phyloP scores from a whole-genome alignment of 345 rosid genomes.

The Carallia pectinifolia region DNA sequence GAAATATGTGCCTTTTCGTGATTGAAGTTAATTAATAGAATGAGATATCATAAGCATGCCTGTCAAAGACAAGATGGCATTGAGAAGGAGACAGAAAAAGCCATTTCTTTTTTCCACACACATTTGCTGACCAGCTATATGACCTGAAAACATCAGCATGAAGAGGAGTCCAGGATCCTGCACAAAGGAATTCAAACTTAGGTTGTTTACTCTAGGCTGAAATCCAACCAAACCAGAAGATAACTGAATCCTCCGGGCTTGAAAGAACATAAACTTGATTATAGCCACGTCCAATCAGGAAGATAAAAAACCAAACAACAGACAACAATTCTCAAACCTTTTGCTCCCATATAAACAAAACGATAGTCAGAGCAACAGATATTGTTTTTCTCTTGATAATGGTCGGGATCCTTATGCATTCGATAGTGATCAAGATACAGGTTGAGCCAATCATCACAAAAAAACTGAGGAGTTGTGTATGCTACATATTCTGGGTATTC shows the following conservation, averaged over 20 bases:
- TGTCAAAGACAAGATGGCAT: slow-evolving; percentile 69
- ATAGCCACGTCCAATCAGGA: slow-evolving; percentile 9
- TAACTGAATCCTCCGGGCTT: not conserved
- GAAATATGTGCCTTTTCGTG: not conserved
- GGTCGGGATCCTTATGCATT: slow-evolving; percentile 60
- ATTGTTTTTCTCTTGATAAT: slow-evolving; percentile 47
- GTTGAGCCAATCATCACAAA: slow-evolving; percentile 91
- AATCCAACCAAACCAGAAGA: slow-evolving; percentile 22
- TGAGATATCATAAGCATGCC: slow-evolving; percentile 36
- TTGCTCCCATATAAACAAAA: slow-evolving; percentile 94
- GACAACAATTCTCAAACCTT: slow-evolving; percentile 49
- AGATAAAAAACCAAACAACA: slow-evolving; percentile 1
- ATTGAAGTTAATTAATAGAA: not conserved
- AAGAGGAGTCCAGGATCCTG: slow-evolving; percentile 97
- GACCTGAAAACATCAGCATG: slow-evolving; percentile 98
- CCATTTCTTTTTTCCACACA: slow-evolving; percentile 88
- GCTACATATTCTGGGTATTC: slow-evolving; percentile 82
- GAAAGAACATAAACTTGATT: slow-evolving; percentile 1
- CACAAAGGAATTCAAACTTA: slow-evolving; percentile 23
- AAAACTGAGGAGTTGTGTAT: slow-evolving; percentile 58
- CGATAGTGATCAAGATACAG: slow-evolving; percentile 66
- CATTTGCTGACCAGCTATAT: slow-evolving; percentile 93
- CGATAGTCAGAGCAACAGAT: slow-evolving; percentile 91
- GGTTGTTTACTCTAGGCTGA: slow-evolving; percentile 15
- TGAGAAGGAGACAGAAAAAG: slow-evolving; percentile 72